phyloP scores from a whole-genome alignment of 2,329 filamentous ascomycete species.

The Trichoderma harzianum region DNA sequence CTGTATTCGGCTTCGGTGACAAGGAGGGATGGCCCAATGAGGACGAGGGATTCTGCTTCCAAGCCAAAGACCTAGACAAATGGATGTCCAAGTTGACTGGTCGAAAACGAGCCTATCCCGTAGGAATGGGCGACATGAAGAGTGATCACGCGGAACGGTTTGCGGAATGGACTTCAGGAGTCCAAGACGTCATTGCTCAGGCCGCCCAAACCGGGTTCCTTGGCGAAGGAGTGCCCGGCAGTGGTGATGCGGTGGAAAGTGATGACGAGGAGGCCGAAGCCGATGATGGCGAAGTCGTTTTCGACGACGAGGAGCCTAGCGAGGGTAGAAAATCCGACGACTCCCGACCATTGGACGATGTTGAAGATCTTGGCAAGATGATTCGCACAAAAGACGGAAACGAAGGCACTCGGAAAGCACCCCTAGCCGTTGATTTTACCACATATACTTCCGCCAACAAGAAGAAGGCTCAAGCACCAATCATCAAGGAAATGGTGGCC shows the following conservation, averaged over 20 bases:
- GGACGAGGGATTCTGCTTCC: conserved; percentile 86
- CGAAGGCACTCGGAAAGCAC: conserved; percentile 32
- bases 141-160: conserved; percentile 65
- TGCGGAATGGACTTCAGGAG: conserved; percentile 72
- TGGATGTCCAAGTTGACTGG: conserved; percentile 97
- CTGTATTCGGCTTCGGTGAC: conserved; percentile 92
- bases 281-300: conserved; percentile 50
- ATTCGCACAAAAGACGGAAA: conserved; percentile 44
- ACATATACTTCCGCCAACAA: conserved; percentile 58
- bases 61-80: conserved; percentile 84
- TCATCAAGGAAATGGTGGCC: conserved; percentile 89
- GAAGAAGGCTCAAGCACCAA: conserved; percentile 39
- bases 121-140: conserved; percentile 85
- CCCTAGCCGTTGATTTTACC: conserved; percentile 83
- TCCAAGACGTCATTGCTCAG: conserved; percentile 66
- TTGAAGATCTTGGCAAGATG: conserved; percentile 77
- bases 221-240: conserved; percentile 68
- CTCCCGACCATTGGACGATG: conserved; percentile 60
- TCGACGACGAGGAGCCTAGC: conserved; percentile 39
- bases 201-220: conserved; percentile 58
- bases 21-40: conserved; percentile 89
- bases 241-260: conserved; percentile 80
- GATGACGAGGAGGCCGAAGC: conserved; percentile 67
- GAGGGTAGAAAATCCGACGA: conserved; percentile 35
- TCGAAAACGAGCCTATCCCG: conserved; percentile 79